Evolutionary conservation across 2,329 filamentous ascomycete species (phyloP).

Genomic region (Periconia digitata): DNA sequence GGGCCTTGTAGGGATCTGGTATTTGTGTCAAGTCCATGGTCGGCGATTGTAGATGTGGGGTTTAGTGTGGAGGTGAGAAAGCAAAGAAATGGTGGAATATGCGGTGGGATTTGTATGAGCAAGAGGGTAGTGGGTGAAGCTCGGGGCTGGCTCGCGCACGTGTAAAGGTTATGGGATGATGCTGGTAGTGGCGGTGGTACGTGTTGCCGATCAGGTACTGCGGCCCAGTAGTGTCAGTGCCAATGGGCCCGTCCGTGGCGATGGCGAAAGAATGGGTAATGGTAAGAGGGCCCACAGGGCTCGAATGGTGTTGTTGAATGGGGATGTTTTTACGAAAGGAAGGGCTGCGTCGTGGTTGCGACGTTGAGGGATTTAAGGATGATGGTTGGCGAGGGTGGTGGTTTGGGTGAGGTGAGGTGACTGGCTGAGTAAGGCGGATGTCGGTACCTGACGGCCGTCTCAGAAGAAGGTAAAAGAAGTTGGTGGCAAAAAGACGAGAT

Average conservation of each 20-base stretch:
- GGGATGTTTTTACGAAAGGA: slow-evolving; percentile 6
- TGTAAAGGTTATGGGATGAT: slow-evolving; percentile 13
- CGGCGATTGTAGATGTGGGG: slow-evolving; percentile 45
- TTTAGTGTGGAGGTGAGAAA: slow-evolving; percentile 9
- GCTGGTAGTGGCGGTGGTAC: slow-evolving; percentile 19
- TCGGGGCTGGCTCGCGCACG: slow-evolving; percentile 8
- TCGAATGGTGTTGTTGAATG: too few relatives aligned
- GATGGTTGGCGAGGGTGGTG: slow-evolving; percentile 7
- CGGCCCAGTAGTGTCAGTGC: not conserved
- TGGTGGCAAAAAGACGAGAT: slow-evolving; percentile 18
- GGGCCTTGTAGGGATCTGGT: slow-evolving; percentile 76
- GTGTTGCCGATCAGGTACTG: slow-evolving; percentile 15
- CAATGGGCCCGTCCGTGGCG: not conserved
- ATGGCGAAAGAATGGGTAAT: slow-evolving; percentile 1
- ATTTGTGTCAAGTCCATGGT: slow-evolving; percentile 52
- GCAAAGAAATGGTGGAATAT: not conserved
- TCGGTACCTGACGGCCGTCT: slow-evolving; percentile 5
- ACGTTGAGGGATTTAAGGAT: slow-evolving; percentile 2
- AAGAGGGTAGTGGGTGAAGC: not conserved
- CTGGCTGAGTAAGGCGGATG: slow-evolving; percentile 7
- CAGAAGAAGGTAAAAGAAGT: slow-evolving; percentile 20
- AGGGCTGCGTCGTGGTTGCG: not conserved
- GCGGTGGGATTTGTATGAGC: not conserved
- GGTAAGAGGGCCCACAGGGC: slow-evolving; percentile 3
- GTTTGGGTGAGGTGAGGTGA: not conserved